Evolutionary conservation across 2,329 filamentous ascomycete genomes (phyloP).

Genomic region (Septoria linicola): DNA sequence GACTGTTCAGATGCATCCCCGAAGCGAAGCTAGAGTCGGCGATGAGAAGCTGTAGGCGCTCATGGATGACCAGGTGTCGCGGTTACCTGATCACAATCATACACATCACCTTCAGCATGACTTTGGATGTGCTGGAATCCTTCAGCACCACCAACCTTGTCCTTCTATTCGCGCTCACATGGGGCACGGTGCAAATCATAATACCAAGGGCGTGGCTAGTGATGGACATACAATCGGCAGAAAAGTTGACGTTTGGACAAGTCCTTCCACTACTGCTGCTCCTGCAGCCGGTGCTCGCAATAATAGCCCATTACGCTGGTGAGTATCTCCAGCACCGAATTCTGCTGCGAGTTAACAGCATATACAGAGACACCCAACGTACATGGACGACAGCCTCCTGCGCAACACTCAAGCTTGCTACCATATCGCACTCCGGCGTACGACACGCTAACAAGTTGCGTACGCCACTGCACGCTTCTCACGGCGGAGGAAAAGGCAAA

Average conservation of each 20-base stretch:
- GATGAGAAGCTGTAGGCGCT: neutral
- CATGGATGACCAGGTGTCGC: neutral
- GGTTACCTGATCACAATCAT: neutral
- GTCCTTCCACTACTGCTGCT: slow-evolving; percentile 9
- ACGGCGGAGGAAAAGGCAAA: neutral
- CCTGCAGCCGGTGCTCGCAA: slow-evolving; percentile 3
- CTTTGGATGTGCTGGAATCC: slow-evolving; percentile 6
- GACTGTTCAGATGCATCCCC: neutral
- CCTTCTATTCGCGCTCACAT: slow-evolving; percentile 2
- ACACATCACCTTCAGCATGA: neutral
- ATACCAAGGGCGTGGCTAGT: neutral
- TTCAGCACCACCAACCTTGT: slow-evolving; percentile 2
- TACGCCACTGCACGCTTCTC: neutral
- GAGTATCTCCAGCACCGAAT: neutral
- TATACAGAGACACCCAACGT: too few species aligned
- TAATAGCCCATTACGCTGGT: slow-evolving; percentile 4
- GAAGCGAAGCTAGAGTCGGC: slow-evolving; percentile 1
- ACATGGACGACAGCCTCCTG: too few species aligned
- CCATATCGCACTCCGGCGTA: neutral
- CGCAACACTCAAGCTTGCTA: neutral
- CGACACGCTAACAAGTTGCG: neutral
- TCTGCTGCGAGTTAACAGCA: neutral
- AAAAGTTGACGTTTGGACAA: slow-evolving; percentile 6
- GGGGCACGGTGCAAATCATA: slow-evolving; percentile 9
- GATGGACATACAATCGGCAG: neutral